These are phyloP conservation scores for Byssothecium circinans DNA, from an alignment of 2,329 filamentous ascomycete species.

Conservation along the genomic window DNA sequence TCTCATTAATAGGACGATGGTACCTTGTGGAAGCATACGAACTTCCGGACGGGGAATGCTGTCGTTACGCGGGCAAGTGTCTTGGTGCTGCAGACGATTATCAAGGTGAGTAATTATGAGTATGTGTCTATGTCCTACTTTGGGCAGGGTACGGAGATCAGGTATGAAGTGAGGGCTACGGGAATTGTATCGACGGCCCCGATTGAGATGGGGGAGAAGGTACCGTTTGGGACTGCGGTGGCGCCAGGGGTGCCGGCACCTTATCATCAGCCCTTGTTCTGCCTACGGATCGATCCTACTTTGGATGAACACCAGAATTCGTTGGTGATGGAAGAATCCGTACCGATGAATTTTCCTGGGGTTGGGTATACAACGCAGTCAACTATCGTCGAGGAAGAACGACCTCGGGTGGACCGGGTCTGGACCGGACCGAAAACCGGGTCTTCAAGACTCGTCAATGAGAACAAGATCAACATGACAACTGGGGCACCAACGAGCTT, in stretches of 20 bases:
- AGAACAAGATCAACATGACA: conserved; percentile 49
- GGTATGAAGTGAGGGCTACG: conserved; percentile 49
- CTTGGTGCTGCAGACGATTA: conserved; percentile 29
- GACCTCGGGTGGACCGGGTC: conserved; percentile 21
- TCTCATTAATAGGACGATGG: conserved; percentile 63
- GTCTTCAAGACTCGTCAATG: conserved; percentile 50
- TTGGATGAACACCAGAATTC: conserved; percentile 44
- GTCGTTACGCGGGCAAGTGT: conserved; percentile 23
- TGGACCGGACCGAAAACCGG: conserved; percentile 43
- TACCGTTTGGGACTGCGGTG: conserved; percentile 45
- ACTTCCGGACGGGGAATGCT: conserved; percentile 24
- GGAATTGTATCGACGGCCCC: conserved; percentile 47
- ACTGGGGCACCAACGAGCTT: conserved; percentile 56
- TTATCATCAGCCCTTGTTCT: conserved; percentile 51
- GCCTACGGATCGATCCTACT: conserved; percentile 48
- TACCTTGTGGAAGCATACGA: conserved; percentile 35
- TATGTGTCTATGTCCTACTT: conserved; percentile 48
- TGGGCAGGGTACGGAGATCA: conserved; percentile 44
- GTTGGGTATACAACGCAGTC: conserved; percentile 22
- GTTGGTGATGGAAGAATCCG: conserved; percentile 31
- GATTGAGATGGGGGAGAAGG: conserved; percentile 38
- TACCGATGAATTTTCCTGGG: conserved; percentile 20
- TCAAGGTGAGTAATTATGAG: conserved; percentile 34
- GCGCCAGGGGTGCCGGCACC: conserved; percentile 48
- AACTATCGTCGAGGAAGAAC: conserved; percentile 13